A percentile compares a stretch with the other conserved stretches of the same genome.
Conservation (phyloP, 371 early-diverging fungal genomes). For the Rhizopus arrhizus region DNA sequence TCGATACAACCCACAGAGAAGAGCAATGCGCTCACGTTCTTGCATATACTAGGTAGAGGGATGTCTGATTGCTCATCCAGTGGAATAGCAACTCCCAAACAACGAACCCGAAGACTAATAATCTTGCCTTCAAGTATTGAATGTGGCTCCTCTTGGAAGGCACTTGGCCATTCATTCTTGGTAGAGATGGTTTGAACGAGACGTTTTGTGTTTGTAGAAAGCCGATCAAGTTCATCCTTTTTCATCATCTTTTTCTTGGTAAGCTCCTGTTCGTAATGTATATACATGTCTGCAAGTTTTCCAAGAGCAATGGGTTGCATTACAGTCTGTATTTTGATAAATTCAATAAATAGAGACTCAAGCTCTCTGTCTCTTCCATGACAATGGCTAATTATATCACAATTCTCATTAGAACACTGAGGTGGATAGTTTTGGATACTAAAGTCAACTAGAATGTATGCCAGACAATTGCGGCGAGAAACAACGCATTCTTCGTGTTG, state of each 20-base stretch:
- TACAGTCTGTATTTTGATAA: conserved; percentile 68
- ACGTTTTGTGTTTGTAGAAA: conserved; percentile 69
- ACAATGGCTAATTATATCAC: conserved; percentile 15
- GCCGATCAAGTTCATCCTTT: conserved; percentile 58
- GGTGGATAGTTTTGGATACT: conserved; percentile 58
- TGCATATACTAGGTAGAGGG: conserved; percentile 19
- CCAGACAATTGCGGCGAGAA: conserved; percentile 60
- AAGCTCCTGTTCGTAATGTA: conserved; percentile 73
- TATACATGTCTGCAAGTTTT: conserved; percentile 66
- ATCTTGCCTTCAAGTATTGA: conserved; percentile 61
- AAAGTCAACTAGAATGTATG: conserved; percentile 71
- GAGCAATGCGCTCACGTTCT: conserved; percentile 58
- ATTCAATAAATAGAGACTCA: conserved; percentile 55
- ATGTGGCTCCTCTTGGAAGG: conserved; percentile 46
- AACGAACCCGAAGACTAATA: conserved; percentile 55
- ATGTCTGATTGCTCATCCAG: conserved; percentile 52
- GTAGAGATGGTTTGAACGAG: conserved; percentile 62
- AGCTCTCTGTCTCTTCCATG: conserved; percentile 29
- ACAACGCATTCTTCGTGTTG: conserved; percentile 9
- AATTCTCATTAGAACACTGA: conserved; percentile 5
- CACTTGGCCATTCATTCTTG: conserved; percentile 51
- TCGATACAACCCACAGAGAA: conserved; percentile 61
- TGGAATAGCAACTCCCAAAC: conserved; percentile 73
- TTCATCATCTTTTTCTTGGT: conserved; percentile 58
- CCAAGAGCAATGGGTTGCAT: conserved; percentile 81